Evolutionary conservation across 345 rosid species (phyloP), one percentile per base, ranked within the genome.

Genomic region (Corchorus capsularis): DNA sequence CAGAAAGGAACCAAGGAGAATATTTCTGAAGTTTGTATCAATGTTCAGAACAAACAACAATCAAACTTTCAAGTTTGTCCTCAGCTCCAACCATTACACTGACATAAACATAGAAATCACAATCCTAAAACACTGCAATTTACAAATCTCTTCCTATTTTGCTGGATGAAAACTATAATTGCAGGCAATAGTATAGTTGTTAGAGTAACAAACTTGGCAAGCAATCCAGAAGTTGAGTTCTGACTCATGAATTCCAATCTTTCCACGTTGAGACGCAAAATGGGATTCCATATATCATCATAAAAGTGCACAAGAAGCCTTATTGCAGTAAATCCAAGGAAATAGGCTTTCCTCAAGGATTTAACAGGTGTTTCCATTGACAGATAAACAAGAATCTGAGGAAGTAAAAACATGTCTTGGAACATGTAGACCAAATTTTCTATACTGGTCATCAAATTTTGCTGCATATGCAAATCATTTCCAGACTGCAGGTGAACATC

Each of bases 341-440:
- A 27, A 27, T 27, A 27, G 27, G 27, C 27, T 27, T 27, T 27
- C 27, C 27, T 27, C 27, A 27, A 27, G 27, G 27, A 27, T 27
- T 27, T 27, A 27, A 27, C 27, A 27, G 27, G 27, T 27, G 27
- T 27, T 27, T 27, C 27, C 62, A 35, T 52, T 15, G 35, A 39
- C 22, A 57, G 15, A 53, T 71, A 34, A 60, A 15, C 16, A 67
- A 67, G 52, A 67, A 67, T 67, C 71, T 47, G 56, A 47, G 56
- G 56, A 67, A 47, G n/a, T 19, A 47, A 39, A 47, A 67, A 67
- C 9, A 12, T 20, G 39, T 67, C 71, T 14, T 67, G 71, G 22
- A 47, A 19, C 22, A 67, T 13, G 15, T 22, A 22, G 2, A 47
- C 41, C 22, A 46, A 49, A 67, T 22, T 20, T 3, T 1, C 61